Evolutionary conservation across 305 asterid species (phyloP), one percentile per base, ranked within the genome.

Genomic region (Fraxinus albicans): DNA sequence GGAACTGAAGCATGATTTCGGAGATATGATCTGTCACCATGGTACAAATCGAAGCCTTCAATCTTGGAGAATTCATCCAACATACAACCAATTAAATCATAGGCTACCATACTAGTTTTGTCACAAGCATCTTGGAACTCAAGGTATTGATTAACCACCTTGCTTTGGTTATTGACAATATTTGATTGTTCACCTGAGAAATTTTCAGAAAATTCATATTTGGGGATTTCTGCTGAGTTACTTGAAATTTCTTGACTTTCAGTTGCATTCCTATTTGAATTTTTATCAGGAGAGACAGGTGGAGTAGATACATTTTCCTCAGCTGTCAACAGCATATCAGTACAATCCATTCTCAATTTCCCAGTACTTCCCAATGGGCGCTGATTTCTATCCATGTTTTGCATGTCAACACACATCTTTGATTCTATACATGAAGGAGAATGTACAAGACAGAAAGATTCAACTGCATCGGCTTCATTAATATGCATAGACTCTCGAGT

Each of bases 91-190:
- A 89, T 89, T 83, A 91, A 86, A 73, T 77, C 85, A 88, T 90
- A 91, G 63, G 93, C 93, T 50, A 83, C 84, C 88, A 89, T 87
- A 84, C 92, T 90, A 60, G 94, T 84, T 70, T 60, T 82, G 86
- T 94, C 97, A 89, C 96, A 90, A 83, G 93, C 96, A 86, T 90
- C 92, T 84, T 94, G 97, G 79, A 90, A 86, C 50, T 85, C 88
- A 81, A 92, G 98, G 91, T 94, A 94, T 73, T 82, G 81, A 86
- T 91, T 94, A 38, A 79, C 69, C 17, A 38, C 76, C 77, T 40
- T 42, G 78, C 79, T 84, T 63, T 84, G 85, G 50, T 84, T 74
- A 73, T 81, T 69, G 17, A 33, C 17, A 79, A 65, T 34, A 75
- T 79, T 83, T 31, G 82, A 55, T 74, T 84, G 83, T 73, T 83